Base-by-base conservation (phyloP, 352 stramenopile species). In the Phytopythium litorale region DNA sequence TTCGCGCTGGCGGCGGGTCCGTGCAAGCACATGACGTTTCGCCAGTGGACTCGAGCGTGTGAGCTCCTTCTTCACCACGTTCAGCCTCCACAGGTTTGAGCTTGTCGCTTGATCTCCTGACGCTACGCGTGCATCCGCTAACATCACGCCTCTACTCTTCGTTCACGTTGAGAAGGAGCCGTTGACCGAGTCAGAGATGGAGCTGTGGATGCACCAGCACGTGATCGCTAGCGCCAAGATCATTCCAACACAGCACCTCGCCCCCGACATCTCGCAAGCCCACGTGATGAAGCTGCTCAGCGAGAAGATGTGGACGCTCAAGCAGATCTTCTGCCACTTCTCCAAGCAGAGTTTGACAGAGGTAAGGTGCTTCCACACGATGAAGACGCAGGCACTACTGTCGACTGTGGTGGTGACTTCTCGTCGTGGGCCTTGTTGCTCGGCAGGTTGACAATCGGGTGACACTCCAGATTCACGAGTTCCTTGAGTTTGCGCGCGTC, bases 251-350 rank as follows among this genome's bases (percentile, higher is more conserved):
- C 81, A 91, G 49, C 79, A 83, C 16, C 66, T 92, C 11, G 83
- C 81, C 1, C 83, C 83, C 0, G 83, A 92, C 51, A 68, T 91
- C 16, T 88, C 81, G 4, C 81, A 89, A 55, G 58, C 58, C 6
- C 81, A 91, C 60, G 83, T 92, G 16, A 72, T 89, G 63, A 86
- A 89, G 58, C 72, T 92, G 19, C 58, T 92, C 25, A 79, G 66
- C 13, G 76, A 90, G 28, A 66, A 87, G 23, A 73, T 91, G 18
- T 92, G 83, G 83, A 76, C 77, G 13, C 57, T 92, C 58, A 88
- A 89, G 56, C 83, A 92, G 35, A 82, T 89, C 43, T 92, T 92
- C 62, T 86, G 73, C 15, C 83, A 92, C 30, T 91, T 92, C 50
- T 75, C 65, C 19, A 73, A 74, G 38, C 83, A 91, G 49, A 89